Base-by-base conservation (phyloP, 257 asterid genomes). In the Vinca minor region DNA sequence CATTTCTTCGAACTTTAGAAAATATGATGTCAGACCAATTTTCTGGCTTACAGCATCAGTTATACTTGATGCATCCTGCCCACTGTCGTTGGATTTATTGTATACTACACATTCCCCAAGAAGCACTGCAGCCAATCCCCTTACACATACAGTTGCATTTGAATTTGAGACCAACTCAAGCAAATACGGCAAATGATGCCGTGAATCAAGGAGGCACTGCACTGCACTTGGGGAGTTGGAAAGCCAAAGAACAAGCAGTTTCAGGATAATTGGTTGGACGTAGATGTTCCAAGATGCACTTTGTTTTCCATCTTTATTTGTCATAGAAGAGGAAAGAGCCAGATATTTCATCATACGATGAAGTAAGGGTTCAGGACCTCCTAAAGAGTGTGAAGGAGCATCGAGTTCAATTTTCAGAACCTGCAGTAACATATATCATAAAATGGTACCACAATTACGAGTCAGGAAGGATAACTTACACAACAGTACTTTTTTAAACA, bases 321-420 rank as follows among this genome's bases (percentile, higher is more conserved):
- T 84, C 80, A 75, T 76, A 63, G 98, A 84, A 53, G 96, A 87
- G 62, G 97, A 83, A 66, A 92, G 87, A 4, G 96, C 94, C 28
- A 92, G 79, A 78, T 89, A 89, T 81, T 87, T 89, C 81, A 89
- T 86, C 89, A 89, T 80, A 42, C 94, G 91, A 76, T 92, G 96
- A 82, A 92, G 74, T 71, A 89, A 73, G 34, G 96, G 96, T 80
- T 92, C 98, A 25, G 91, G 77, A 42, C 89, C 89, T 76, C 86
- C 94, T 62, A 88, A 65, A 66, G 89, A 55, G 34, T 83, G 83
- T 21, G 66, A 65, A 41, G 93, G 88, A 20, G 89, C 86, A 75
- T 89, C 97, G 47, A 92, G 85, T 68, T 89, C 85, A 69, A 92
- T 82, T 74, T 76, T 69, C 56, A 87, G 84, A 74, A 89, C 89